A percentile compares a stretch with the other conserved stretches of the same genome.
Conservation (phyloP, 176 grass and related monocot species). For the Oropetium thomaeum region DNA sequence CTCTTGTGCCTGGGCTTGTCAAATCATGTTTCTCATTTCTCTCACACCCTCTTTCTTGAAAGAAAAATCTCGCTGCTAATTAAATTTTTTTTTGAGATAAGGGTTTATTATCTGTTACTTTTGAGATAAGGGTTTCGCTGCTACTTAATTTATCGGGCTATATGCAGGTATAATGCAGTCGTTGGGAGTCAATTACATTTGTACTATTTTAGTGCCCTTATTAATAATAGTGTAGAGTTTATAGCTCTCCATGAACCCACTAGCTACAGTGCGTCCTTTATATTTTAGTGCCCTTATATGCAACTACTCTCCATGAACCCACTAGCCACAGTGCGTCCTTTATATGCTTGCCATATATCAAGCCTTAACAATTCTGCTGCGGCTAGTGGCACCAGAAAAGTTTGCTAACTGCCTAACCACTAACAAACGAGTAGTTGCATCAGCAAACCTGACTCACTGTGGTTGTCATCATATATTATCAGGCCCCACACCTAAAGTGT, state of each 20-base stretch:
- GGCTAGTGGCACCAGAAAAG: slow-evolving; percentile 18
- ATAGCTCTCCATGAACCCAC: slow-evolving; percentile 7
- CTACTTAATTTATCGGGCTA: background rate
- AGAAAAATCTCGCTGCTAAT: background rate
- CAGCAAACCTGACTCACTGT: slow-evolving; percentile 11
- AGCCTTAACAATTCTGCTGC: slow-evolving; percentile 20
- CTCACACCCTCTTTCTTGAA: background rate
- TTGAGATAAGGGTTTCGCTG: background rate
- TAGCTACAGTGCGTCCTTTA: slow-evolving; percentile 15
- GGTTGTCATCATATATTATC: slow-evolving; percentile 24
- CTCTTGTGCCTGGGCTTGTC: background rate
- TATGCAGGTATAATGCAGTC: slow-evolving; percentile 7
- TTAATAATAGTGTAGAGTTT: no score
- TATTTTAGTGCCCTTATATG: background rate
- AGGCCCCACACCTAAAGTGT: background rate
- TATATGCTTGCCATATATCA: background rate
- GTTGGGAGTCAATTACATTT: slow-evolving; percentile 18
- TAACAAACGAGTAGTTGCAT: slow-evolving; percentile 22
- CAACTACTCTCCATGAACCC: slow-evolving; percentile 7
- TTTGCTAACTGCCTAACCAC: slow-evolving; percentile 27
- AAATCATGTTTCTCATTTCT: background rate
- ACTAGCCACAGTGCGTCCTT: slow-evolving; percentile 14
- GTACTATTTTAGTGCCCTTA: background rate
- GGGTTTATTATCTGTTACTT: no score
- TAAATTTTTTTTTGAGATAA: no score